A percentile compares a stretch with the other conserved stretches of the same genome.
These are phyloP conservation scores for Boletellus deceptivus DNA, from an alignment of 1,284 basidiomycete genomes.

Conservation along the genomic window DNA sequence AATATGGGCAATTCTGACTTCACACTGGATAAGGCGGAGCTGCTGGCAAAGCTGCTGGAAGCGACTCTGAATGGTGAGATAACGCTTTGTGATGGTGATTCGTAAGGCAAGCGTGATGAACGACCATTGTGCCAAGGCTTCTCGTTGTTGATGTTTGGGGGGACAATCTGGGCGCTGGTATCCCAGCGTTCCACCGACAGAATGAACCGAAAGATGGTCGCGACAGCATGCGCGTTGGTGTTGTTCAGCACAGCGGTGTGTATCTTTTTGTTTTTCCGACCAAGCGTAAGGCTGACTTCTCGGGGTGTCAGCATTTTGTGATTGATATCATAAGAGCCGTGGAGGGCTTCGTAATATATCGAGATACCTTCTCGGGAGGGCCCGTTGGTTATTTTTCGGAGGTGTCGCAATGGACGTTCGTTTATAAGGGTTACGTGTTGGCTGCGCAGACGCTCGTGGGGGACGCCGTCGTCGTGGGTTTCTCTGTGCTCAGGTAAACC, in stretches of 20 bases:
- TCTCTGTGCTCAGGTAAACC: neutral
- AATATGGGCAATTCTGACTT: slow-evolving; percentile 7
- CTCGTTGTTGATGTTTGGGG: slow-evolving; percentile 10
- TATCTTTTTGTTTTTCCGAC: neutral
- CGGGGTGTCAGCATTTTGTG: slow-evolving; percentile 11
- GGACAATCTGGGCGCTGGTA: slow-evolving; percentile 2
- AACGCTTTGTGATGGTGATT: neutral
- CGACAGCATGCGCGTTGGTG: slow-evolving; percentile 2
- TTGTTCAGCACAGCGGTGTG: slow-evolving; percentile 8
- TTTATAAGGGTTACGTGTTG: slow-evolving; percentile 14
- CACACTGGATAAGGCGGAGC: slow-evolving; percentile 15
- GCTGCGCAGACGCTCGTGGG: slow-evolving; percentile 31
- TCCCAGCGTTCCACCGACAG: neutral
- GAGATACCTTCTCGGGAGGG: slow-evolving; percentile 5
- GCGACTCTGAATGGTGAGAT: slow-evolving; percentile 15
- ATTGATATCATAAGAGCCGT: slow-evolving; percentile 9
- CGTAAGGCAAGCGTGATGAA: neutral
- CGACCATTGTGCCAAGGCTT: neutral
- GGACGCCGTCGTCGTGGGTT: slow-evolving; percentile 31
- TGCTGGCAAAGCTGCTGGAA: slow-evolving; percentile 14
- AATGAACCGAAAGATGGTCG: neutral
- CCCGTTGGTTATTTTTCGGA: slow-evolving; percentile 21
- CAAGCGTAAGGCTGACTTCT: neutral
- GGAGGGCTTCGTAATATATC: slow-evolving; percentile 1
- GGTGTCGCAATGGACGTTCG: slow-evolving; percentile 25